Conservation (phyloP, 108 stramenopile genomes). For the Mediolabrus comicus region DNA sequence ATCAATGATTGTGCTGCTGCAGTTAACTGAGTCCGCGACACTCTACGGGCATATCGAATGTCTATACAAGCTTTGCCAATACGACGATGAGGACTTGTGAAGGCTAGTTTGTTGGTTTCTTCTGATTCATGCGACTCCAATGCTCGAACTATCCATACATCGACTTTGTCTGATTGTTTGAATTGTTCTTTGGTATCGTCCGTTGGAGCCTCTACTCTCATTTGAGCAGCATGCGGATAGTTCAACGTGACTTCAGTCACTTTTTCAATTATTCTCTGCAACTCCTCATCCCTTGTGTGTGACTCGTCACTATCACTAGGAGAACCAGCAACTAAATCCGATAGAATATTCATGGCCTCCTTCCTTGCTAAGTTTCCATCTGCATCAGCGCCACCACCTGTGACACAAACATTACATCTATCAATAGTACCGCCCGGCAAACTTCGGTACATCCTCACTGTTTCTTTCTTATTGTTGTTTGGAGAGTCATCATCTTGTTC, state of each 20-base stretch:
- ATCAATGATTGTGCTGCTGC: conserved; percentile 10
- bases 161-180: neutral
- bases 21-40: conserved; percentile 20
- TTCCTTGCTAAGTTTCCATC: conserved; percentile 26
- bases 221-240: conserved; percentile 10
- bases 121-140: neutral
- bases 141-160: conserved; percentile 35
- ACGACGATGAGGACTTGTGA: conserved; percentile 20
- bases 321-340: neutral
- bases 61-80: conserved; percentile 25
- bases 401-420: conserved; percentile 49
- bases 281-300: neutral
- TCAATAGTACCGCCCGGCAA: conserved; percentile 70
- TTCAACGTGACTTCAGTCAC: conserved; percentile 18
- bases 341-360: conserved; percentile 22
- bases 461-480: neutral
- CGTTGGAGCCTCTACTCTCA: neutral
- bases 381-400: conserved; percentile 45
- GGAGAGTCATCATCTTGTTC: conserved; percentile 14
- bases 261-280: conserved; percentile 35
- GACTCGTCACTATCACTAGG: neutral
- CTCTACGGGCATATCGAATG: conserved; percentile 28
- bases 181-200: conserved; percentile 1
- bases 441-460: conserved; percentile 49
- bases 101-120: neutral